phyloP scores from a whole-genome alignment of 106 monocot genomes.

The Acorus calamus region DNA sequence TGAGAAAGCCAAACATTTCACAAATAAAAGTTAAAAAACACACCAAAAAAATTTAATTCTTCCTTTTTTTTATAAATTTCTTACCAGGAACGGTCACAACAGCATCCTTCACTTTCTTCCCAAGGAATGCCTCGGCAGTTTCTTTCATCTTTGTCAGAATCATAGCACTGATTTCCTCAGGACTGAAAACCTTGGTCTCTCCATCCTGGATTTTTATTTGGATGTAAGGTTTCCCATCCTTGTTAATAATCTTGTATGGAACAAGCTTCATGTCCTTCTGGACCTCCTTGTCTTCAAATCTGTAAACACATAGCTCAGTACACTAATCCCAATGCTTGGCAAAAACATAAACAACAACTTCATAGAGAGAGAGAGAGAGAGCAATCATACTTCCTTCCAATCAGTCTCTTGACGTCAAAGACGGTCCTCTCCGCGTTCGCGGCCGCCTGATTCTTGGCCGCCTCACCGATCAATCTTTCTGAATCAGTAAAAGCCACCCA shows the following conservation, averaged over 20 bases:
- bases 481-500: slow-evolving; percentile 32
- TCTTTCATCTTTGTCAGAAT: slow-evolving; percentile 7
- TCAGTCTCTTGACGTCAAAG: slow-evolving; percentile 31
- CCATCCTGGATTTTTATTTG: slow-evolving; percentile 26
- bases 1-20: no score
- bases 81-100: slow-evolving; percentile 29
- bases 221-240: slow-evolving; percentile 25
- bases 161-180: slow-evolving; percentile 25
- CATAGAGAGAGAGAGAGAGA: not conserved
- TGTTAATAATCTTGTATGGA: slow-evolving; percentile 29
- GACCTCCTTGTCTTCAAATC: slow-evolving; percentile 26
- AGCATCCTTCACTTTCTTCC: slow-evolving; percentile 31
- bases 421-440: slow-evolving; percentile 30
- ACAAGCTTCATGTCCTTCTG: slow-evolving; percentile 27
- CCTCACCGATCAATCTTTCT: slow-evolving; percentile 32
- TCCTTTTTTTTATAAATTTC: no score
- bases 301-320: not conserved
- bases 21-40: no score
- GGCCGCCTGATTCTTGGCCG: slow-evolving; percentile 33
- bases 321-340: no score
- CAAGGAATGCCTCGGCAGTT: slow-evolving; percentile 28
- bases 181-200: slow-evolving; percentile 24
- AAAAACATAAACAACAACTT: no score
- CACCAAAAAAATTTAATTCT: no score
- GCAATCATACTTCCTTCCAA: slow-evolving; percentile 26